Conservation (phyloP, 208 protist species). For the Acanthamoeba triangularis region DNA sequence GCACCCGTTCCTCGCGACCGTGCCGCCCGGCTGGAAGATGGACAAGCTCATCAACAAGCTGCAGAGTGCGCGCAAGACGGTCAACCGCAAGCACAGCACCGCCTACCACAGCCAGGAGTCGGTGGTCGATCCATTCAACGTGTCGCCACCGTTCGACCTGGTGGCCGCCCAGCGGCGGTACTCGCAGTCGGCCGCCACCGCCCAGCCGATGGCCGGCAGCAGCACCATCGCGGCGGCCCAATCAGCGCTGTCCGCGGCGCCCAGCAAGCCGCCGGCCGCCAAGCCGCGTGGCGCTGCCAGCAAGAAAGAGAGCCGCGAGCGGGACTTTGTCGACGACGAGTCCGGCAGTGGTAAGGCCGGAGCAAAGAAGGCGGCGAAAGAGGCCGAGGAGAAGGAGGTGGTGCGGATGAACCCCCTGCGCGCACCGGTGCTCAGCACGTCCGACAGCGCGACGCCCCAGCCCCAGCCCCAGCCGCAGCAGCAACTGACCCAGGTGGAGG, state of each 20-base stretch:
- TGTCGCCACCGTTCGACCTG: background rate
- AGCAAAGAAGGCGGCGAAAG: background rate
- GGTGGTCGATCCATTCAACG: no score
- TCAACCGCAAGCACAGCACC: background rate
- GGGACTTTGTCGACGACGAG: no score
- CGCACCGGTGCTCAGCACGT: background rate
- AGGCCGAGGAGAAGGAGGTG: background rate
- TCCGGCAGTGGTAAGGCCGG: background rate
- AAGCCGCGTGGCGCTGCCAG: background rate
- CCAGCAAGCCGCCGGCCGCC: background rate
- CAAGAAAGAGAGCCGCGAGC: no score
- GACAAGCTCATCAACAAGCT: constrained; percentile 21
- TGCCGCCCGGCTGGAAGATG: constrained; percentile 40
- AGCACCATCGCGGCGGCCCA: no score
- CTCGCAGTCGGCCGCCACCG: background rate
- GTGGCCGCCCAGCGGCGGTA: background rate
- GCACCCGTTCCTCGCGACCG: constrained; percentile 56
- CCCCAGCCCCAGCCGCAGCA: no score
- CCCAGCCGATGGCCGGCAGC: background rate
- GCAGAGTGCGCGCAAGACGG: background rate
- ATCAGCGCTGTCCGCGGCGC: background rate
- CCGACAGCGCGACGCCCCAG: no score
- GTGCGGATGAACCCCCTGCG: background rate
- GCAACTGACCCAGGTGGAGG: no score
- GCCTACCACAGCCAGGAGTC: background rate